phyloP scores from a whole-genome alignment of 2,329 filamentous ascomycete species.

The Madurella mycetomatis region DNA sequence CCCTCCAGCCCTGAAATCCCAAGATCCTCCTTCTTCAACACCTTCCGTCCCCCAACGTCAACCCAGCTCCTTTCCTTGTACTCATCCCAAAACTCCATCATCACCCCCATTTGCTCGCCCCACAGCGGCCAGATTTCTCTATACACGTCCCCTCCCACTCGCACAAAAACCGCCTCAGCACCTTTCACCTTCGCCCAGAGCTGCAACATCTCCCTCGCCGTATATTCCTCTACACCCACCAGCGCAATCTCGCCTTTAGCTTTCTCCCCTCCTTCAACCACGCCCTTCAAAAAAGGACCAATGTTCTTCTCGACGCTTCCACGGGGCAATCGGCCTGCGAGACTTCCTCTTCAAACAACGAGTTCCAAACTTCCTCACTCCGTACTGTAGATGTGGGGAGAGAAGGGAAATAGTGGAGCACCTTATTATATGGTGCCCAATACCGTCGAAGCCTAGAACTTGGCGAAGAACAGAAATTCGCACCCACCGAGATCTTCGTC shows the following conservation, averaged over 20 bases:
- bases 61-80: conserved; percentile 19
- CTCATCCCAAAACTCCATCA: conserved; percentile 26
- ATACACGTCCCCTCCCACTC: conserved; percentile 10
- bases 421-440: no score
- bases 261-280: conserved; percentile 30
- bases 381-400: no score
- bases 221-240: conserved; percentile 24
- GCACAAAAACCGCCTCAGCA: conserved; percentile 15
- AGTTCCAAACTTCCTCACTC: no score
- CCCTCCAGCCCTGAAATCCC: conserved; percentile 13
- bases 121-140: conserved; percentile 20
- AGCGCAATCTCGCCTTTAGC: conserved; percentile 31
- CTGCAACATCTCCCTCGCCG: conserved; percentile 28
- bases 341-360: no score
- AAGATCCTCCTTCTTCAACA: conserved; percentile 15
- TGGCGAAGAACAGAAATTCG: no score
- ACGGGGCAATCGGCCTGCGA: no score
- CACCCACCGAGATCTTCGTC: no score
- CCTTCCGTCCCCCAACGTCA: conserved; percentile 1
- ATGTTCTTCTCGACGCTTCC: conserved; percentile 30
- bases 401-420: no score
- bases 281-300: conserved; percentile 31
- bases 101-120: conserved; percentile 22
- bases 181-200: conserved; percentile 27
- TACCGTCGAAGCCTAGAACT: no score